Evolutionary conservation across 2,329 filamentous ascomycete species (phyloP).

Genomic region (Akanthomyces uredinophilus): DNA sequence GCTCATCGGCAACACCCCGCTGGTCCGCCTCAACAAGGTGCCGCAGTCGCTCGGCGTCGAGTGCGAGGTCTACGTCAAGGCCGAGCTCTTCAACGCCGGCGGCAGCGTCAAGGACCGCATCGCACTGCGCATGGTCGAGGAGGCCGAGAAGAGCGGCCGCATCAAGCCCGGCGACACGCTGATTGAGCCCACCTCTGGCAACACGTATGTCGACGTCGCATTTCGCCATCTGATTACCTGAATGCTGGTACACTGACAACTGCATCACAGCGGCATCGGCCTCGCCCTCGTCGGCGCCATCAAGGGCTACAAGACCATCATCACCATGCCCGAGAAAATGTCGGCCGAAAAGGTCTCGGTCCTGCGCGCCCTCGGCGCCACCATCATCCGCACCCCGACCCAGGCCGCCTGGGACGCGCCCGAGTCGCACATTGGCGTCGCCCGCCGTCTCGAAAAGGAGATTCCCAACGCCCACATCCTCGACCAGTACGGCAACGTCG

Average conservation of each 20-base stretch:
- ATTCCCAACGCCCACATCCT: slow-evolving; percentile 95
- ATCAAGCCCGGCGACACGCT: slow-evolving; percentile 97
- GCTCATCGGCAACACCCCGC: slow-evolving; percentile 93
- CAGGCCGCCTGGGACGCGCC: slow-evolving; percentile 92
- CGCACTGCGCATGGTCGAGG: slow-evolving; percentile 94
- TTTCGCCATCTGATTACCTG: too few relatives aligned
- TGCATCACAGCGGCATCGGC: slow-evolving; percentile 64
- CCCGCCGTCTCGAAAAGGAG: slow-evolving; percentile 83
- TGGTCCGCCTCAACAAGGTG: slow-evolving; percentile 88
- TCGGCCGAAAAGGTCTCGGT: slow-evolving; percentile 97
- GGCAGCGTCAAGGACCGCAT: slow-evolving; percentile 95
- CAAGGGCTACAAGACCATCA: slow-evolving; percentile 98
- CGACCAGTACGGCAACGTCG: slow-evolving; percentile 87
- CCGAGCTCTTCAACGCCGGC: slow-evolving; percentile 90
- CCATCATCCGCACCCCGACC: slow-evolving; percentile 95
- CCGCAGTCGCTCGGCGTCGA: slow-evolving; percentile 87
- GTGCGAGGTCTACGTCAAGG: slow-evolving; percentile 83
- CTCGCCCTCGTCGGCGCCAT: slow-evolving; percentile 90
- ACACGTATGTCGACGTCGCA: slow-evolving; percentile 54
- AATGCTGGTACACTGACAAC: slow-evolving; percentile 23
- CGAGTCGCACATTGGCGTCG: slow-evolving; percentile 95
- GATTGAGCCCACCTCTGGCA: slow-evolving; percentile 96
- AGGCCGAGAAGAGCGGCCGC: slow-evolving; percentile 82
- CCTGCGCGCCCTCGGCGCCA: slow-evolving; percentile 85
- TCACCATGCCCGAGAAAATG: slow-evolving; percentile 99